A percentile compares a stretch with the other conserved stretches of the same genome.
Conservation (phyloP, 1,139 yeast genomes). For the Saccharomyces pastorianus region DNA sequence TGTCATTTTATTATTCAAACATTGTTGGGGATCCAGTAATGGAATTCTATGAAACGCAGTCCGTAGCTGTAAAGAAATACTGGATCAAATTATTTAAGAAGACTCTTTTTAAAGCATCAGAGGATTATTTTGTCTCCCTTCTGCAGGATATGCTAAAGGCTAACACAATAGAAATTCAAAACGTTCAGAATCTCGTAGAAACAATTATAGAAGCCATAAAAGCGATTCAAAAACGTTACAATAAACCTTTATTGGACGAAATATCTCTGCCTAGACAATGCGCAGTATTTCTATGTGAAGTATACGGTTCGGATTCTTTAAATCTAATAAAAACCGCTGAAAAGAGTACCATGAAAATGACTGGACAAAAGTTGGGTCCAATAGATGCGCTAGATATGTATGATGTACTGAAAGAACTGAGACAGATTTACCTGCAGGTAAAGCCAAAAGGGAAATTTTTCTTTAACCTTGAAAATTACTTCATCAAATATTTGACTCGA, state of each 20-base stretch:
- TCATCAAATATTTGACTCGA: slow-evolving; percentile 48
- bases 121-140: slow-evolving; percentile 49
- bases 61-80: slow-evolving; percentile 37
- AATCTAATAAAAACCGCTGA: slow-evolving; percentile 53
- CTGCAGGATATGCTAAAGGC: slow-evolving; percentile 60
- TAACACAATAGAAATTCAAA: slow-evolving; percentile 46
- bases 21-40: slow-evolving; percentile 45
- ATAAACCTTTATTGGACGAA: slow-evolving; percentile 52
- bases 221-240: slow-evolving; percentile 51
- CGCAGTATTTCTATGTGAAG: slow-evolving; percentile 49
- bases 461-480: slow-evolving; percentile 51
- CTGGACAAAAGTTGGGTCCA: slow-evolving; percentile 39
- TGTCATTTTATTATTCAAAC: slow-evolving; percentile 45
- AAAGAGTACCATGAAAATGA: slow-evolving; percentile 35
- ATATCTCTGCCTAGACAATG: slow-evolving; percentile 49
- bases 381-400: slow-evolving; percentile 59
- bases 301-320: slow-evolving; percentile 58
- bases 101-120: slow-evolving; percentile 46
- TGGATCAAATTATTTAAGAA: slow-evolving; percentile 46
- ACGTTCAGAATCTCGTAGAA: slow-evolving; percentile 55
- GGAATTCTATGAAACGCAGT: slow-evolving; percentile 19
- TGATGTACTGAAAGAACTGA: slow-evolving; percentile 45
- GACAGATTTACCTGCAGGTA: slow-evolving; percentile 49
- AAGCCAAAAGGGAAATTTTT: slow-evolving; percentile 36
- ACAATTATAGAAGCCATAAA: slow-evolving; percentile 45